These are phyloP conservation scores for Penicillium hordei DNA, from an alignment of 2,329 filamentous ascomycete species.

Conservation along the genomic window DNA sequence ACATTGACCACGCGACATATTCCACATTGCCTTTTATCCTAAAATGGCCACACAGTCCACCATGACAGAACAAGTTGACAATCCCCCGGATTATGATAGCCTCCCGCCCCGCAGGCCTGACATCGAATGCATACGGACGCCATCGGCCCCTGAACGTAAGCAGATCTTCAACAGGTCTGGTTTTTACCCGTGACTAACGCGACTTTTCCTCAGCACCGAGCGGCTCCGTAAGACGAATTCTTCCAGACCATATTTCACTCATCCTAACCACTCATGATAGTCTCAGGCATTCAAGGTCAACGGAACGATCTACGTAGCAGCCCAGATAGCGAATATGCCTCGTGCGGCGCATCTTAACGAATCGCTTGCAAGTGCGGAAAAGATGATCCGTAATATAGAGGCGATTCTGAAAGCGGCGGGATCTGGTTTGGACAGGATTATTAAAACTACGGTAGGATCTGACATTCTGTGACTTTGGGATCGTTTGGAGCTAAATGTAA, in stretches of 20 bases:
- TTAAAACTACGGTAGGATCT: constrained; percentile 3
- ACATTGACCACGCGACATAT: not conserved
- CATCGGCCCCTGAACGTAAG: not conserved
- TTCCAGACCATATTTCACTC: not conserved
- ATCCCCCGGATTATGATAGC: not conserved
- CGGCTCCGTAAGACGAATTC: not conserved
- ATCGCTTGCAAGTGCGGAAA: not conserved
- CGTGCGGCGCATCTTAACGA: not conserved
- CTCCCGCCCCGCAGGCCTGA: not conserved
- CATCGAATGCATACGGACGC: constrained; percentile 1
- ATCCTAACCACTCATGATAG: not conserved
- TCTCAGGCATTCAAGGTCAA: constrained; percentile 8
- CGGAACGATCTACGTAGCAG: constrained; percentile 4
- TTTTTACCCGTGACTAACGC: not conserved
- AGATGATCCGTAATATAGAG: constrained; percentile 1
- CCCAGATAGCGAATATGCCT: not conserved
- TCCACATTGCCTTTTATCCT: not conserved
- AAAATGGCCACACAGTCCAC: not conserved
- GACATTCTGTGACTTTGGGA: not conserved
- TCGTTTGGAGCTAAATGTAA: not conserved
- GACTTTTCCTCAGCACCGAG: not conserved
- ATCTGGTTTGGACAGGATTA: not conserved
- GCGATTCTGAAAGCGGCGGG: constrained; percentile 1
- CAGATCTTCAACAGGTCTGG: not conserved
- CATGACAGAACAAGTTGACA: not conserved